phyloP scores from a whole-genome alignment of 129 eudicot species.

The Mikania micrantha region DNA sequence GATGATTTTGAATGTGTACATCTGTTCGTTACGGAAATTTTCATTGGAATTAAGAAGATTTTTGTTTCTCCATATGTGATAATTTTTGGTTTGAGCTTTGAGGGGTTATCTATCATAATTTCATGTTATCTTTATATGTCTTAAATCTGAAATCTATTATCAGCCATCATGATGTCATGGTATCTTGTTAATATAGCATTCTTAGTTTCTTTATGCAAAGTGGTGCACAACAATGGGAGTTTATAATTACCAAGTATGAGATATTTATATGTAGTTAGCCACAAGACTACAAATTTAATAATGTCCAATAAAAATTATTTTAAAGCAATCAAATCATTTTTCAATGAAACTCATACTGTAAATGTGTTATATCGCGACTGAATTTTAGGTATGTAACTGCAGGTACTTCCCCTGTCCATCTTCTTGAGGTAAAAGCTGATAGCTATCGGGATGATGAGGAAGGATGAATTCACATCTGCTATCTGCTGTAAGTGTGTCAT shows the following conservation, averaged over 20 bases:
- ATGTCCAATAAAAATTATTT: not conserved
- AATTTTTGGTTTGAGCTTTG: too few species aligned
- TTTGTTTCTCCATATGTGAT: too few species aligned
- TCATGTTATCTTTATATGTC: too few species aligned
- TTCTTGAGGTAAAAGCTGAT: conserved; percentile 26
- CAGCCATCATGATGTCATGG: too few species aligned
- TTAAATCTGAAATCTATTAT: too few species aligned
- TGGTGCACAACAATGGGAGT: not conserved
- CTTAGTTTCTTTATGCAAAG: too few species aligned
- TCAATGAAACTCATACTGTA: not conserved
- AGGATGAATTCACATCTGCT: conserved; percentile 14
- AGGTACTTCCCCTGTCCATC: conserved; percentile 27
- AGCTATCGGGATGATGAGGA: conserved; percentile 20
- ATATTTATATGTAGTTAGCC: not conserved
- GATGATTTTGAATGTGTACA: too few species aligned
- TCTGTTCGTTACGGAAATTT: too few species aligned
- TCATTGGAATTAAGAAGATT: too few species aligned
- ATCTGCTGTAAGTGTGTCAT: not conserved
- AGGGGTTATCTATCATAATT: too few species aligned
- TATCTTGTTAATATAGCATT: too few species aligned
- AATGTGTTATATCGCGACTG: not conserved
- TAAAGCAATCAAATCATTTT: not conserved
- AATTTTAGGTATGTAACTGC: not conserved
- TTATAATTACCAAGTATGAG: not conserved
- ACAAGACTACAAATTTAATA: not conserved